Conservation (phyloP, 2,329 filamentous ascomycete species). For the Simplicillium sp. region DNA sequence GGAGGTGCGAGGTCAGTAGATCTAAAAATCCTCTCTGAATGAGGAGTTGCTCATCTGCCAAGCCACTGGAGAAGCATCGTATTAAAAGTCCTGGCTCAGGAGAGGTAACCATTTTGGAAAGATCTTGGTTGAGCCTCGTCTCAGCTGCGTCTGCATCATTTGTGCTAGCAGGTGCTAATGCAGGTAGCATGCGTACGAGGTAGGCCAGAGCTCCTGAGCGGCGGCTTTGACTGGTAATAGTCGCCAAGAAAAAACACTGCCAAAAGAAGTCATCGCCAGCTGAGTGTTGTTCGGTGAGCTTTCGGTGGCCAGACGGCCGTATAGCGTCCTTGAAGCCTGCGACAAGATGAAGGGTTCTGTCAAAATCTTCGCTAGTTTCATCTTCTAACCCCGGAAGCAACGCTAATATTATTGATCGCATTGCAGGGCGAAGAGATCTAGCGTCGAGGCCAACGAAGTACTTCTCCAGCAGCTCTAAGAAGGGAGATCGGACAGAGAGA, state of each 20-base stretch:
- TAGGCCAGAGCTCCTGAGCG: constrained; percentile 84
- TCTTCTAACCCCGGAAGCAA: constrained; percentile 88
- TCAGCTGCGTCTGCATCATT: constrained; percentile 1
- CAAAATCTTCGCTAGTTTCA: constrained; percentile 95
- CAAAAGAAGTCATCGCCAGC: constrained; percentile 84
- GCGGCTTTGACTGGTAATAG: constrained; percentile 79
- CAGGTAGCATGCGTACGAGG: constrained; percentile 66
- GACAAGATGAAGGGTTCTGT: constrained; percentile 70
- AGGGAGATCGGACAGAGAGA: constrained; percentile 76
- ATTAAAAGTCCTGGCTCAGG: constrained; percentile 88
- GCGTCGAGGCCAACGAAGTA: constrained; percentile 67
- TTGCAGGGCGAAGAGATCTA: constrained; percentile 66
- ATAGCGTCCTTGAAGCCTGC: constrained; percentile 67
- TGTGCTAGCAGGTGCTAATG: constrained; percentile 13
- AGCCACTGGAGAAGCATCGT: constrained; percentile 83
- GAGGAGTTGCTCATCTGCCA: constrained; percentile 78
- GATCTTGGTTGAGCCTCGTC: constrained; percentile 23
- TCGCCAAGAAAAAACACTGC: constrained; percentile 86
- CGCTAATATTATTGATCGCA: constrained; percentile 85
- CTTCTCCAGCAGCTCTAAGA: constrained; percentile 74
- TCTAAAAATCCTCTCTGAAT: constrained; percentile 94
- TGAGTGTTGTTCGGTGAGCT: constrained; percentile 41
- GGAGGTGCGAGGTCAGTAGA: constrained; percentile 80
- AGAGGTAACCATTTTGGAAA: constrained; percentile 62
- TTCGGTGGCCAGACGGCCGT: constrained; percentile 41